Percentiles rank a stretch among this genome's conserved stretches.
Conservation (phyloP, 768 basidiomycete species). For the Hericium coralloides region DNA sequence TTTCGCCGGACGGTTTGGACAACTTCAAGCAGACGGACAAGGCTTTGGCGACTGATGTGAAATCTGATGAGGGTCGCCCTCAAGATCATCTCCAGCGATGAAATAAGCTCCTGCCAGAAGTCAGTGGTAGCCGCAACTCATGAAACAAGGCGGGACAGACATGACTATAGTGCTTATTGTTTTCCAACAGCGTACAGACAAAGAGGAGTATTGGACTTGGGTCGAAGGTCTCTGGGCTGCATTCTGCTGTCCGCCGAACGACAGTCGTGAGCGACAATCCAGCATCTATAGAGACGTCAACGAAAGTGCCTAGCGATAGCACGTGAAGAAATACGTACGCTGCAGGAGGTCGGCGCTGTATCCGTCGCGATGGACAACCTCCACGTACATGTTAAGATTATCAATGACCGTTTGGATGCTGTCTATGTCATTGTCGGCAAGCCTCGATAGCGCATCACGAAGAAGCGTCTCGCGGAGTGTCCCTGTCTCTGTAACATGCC, state of each 20-base stretch:
- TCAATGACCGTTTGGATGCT: conserved; percentile 43
- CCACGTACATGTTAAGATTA: conserved; percentile 50
- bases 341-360: conserved; percentile 46
- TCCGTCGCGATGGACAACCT: conserved; percentile 44
- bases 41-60: conserved; percentile 30
- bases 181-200: conserved; percentile 41
- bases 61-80: conserved; percentile 44
- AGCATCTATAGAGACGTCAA: conserved; percentile 32
- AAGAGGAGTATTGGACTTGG: conserved; percentile 48
- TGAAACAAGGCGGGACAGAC: conserved; percentile 26
- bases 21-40: conserved; percentile 41
- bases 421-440: conserved; percentile 31
- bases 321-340: conserved; percentile 31
- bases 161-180: conserved; percentile 49
- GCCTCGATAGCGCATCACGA: conserved; percentile 38
- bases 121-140: neutral
- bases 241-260: conserved; percentile 52
- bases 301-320: neutral
- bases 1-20: conserved; percentile 33
- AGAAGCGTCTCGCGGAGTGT: conserved; percentile 32
- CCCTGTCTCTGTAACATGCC: conserved; percentile 7
- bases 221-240: conserved; percentile 38
- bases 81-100: conserved; percentile 51
- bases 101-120: conserved; percentile 43
- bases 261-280: conserved; percentile 45